Evolutionary conservation across 2,329 filamentous ascomycete species (phyloP).

Genomic region (Simplicillium aogashimaense): DNA sequence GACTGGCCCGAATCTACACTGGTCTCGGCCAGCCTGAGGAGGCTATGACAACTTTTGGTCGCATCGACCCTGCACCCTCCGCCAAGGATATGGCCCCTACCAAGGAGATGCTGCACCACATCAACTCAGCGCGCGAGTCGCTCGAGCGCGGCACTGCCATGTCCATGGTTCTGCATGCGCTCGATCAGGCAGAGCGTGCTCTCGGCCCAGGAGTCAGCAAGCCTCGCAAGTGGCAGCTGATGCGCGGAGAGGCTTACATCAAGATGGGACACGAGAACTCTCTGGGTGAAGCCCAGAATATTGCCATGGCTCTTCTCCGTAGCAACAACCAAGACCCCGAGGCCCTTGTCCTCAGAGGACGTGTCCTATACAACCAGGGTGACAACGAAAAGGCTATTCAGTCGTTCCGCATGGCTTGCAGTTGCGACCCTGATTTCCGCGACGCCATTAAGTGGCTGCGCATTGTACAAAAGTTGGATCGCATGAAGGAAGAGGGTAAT

Average conservation of each 20-base stretch:
- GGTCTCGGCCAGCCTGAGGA: slow-evolving; percentile 79
- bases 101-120: slow-evolving; percentile 72
- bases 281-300: slow-evolving; percentile 82
- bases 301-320: slow-evolving; percentile 79
- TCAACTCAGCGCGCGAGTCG: slow-evolving; percentile 70
- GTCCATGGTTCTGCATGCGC: slow-evolving; percentile 84
- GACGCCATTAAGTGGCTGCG: slow-evolving; percentile 82
- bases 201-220: slow-evolving; percentile 66
- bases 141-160: slow-evolving; percentile 66
- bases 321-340: slow-evolving; percentile 88
- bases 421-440: slow-evolving; percentile 84
- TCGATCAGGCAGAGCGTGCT: slow-evolving; percentile 80
- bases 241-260: slow-evolving; percentile 84
- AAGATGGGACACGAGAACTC: slow-evolving; percentile 88
- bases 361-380: slow-evolving; percentile 80
- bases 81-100: slow-evolving; percentile 80
- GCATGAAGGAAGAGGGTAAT: slow-evolving; percentile 93
- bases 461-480: slow-evolving; percentile 82
- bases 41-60: slow-evolving; percentile 70
- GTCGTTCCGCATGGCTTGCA: slow-evolving; percentile 82
- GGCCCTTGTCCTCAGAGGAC: slow-evolving; percentile 79
- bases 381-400: slow-evolving; percentile 93
- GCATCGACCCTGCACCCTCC: slow-evolving; percentile 70
- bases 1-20: slow-evolving; percentile 83
- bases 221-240: slow-evolving; percentile 87